phyloP scores from a whole-genome alignment of 148 eudicot genomes.

The Polygonum maritimum region DNA sequence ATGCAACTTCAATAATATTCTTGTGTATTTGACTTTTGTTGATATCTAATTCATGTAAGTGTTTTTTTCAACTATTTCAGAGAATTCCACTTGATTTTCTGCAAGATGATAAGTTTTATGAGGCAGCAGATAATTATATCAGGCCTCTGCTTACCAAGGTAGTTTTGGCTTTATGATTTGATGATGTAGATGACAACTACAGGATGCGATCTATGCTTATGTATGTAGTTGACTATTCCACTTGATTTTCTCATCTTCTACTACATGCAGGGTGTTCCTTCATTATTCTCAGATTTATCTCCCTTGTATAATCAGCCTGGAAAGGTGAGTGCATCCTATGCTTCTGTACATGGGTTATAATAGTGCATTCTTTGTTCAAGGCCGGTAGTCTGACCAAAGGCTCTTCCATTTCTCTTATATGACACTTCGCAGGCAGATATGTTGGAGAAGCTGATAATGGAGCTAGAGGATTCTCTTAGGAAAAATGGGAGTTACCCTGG shows the following conservation, averaged over 20 bases:
- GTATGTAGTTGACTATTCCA: no score
- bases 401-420: background rate
- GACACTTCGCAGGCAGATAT: conserved; percentile 58
- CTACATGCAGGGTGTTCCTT: conserved; percentile 80
- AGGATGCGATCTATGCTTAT: background rate
- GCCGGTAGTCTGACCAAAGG: background rate
- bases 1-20: background rate
- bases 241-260: conserved; percentile 15
- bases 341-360: background rate
- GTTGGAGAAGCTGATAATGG: conserved; percentile 63
- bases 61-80: conserved; percentile 25
- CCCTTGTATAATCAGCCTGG: conserved; percentile 91
- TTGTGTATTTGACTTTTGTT: background rate
- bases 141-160: conserved; percentile 90
- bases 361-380: background rate
- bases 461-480: conserved; percentile 60
- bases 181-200: conserved; percentile 5
- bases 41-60: background rate
- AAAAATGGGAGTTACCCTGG: conserved; percentile 72
- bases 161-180: conserved; percentile 11
- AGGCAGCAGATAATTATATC: conserved; percentile 75
- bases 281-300: conserved; percentile 94
- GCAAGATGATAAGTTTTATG: conserved; percentile 59
- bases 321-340: conserved; percentile 46
- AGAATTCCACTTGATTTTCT: conserved; percentile 97